Evolutionary conservation across 2,329 filamentous ascomycete genomes (phyloP), one percentile per base, ranked within the genome.

Genomic region (Beauveria brongniartii): DNA sequence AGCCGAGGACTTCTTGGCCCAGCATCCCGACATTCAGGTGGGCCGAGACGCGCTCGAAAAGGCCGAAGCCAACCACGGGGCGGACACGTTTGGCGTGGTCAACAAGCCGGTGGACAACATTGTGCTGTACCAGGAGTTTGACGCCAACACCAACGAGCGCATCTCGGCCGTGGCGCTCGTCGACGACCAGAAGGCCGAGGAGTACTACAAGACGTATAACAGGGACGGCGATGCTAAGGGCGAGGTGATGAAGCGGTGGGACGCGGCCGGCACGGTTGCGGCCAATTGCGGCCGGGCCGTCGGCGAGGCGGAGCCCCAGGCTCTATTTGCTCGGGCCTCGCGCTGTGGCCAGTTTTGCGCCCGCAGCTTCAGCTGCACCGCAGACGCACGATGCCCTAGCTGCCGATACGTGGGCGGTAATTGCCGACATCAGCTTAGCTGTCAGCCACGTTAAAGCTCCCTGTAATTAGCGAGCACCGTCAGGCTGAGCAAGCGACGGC

Each of bases 311-410:
- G 26, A 26, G 48, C 52, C 52, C 8, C 22, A 14, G 12, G 37
- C 3, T 8, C 37, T 56, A 2, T 64, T 64, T 26, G 34, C 55
- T 47, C 55, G 62, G 3, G 62, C 62, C 10, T 3, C 62, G 8
- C 61, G 60, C 22, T 62, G 62, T 40, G 62, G 62, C 34, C 60
- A 62, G 44, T 64, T 56, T n/a, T 64, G 62, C 48, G 22, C 44
- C 48, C 62, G 62, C 26, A 14, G 48, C 56, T n/a, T 1, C 2
- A 62, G 61, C 56, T 62, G 62, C 56, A 64, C 62, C 18, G 56
- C 1, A 1, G 52, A 64, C 10, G 5, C 1, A n/a, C 24, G 26
- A 40, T 64, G 62, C 56, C 62, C 48, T 20, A 26, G 47, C 18
- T 64, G 62, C 56, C 56, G 34, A 16, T 53, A 59, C 24, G 62